These are phyloP conservation scores for Pseudodiploospora longispora DNA, from an alignment of 2,329 filamentous ascomycete genomes.

Conservation along the genomic window DNA sequence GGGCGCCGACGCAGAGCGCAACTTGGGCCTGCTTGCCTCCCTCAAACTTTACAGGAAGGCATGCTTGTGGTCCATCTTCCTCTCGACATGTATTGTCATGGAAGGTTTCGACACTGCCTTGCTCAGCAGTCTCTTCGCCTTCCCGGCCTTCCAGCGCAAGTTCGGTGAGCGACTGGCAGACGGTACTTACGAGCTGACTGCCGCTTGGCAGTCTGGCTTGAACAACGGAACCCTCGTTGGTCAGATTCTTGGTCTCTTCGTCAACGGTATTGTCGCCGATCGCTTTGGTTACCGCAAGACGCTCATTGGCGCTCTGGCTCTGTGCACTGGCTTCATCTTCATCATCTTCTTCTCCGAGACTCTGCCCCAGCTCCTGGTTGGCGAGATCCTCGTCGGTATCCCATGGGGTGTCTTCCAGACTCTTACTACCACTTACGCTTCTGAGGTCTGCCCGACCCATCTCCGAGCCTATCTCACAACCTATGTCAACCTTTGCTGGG, in stretches of 20 bases:
- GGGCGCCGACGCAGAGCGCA: conserved; percentile 26
- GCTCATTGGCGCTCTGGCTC: conserved; percentile 33
- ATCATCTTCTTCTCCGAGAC: conserved; percentile 38
- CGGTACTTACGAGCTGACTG: conserved; percentile 37
- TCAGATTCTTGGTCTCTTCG: conserved; percentile 41
- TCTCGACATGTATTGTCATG: conserved; percentile 31
- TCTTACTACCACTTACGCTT: conserved; percentile 38
- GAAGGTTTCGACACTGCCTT: conserved; percentile 33
- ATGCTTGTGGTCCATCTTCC: conserved; percentile 28
- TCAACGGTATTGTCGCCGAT: conserved; percentile 41
- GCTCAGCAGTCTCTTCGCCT: conserved; percentile 33
- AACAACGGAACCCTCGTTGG: conserved; percentile 40
- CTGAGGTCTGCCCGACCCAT: conserved; percentile 36
- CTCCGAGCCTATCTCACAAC: conserved; percentile 42
- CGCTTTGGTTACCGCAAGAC: conserved; percentile 38
- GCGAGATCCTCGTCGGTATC: conserved; percentile 38
- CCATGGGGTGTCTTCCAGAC: conserved; percentile 42
- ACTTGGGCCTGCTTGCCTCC: conserved; percentile 23
- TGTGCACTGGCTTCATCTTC: conserved; percentile 37
- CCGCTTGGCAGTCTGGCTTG: conserved; percentile 44
- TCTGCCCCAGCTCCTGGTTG: conserved; percentile 33
- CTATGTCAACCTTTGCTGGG: conserved; percentile 43
- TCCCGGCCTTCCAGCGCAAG: conserved; percentile 28
- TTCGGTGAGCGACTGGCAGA: conserved; percentile 29
- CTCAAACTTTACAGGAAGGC: conserved; percentile 33